phyloP scores from a whole-genome alignment of 2,329 filamentous ascomycete species.

The Aureobasidium namibiae region DNA sequence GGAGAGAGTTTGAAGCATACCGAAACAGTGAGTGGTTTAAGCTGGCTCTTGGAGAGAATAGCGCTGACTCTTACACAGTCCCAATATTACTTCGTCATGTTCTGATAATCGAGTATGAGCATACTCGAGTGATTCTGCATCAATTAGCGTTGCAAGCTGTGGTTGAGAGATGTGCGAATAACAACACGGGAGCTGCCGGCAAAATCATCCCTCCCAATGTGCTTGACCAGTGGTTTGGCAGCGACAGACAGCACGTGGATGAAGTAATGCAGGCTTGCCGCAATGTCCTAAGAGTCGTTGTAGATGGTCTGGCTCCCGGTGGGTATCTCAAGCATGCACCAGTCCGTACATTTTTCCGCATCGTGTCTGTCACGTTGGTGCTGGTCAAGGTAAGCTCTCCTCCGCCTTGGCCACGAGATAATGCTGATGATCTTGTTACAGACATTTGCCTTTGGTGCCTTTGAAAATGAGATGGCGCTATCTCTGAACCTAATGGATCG shows the following conservation, averaged over 20 bases:
- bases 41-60: slow-evolving; percentile 24
- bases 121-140: slow-evolving; percentile 89
- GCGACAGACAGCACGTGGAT: slow-evolving; percentile 54
- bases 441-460: slow-evolving; percentile 73
- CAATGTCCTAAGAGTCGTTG: slow-evolving; percentile 67
- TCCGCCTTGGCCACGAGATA: no score
- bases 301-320: slow-evolving; percentile 64
- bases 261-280: slow-evolving; percentile 71
- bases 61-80: slow-evolving; percentile 30
- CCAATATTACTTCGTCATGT: slow-evolving; percentile 60
- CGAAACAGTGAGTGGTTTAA: slow-evolving; percentile 33
- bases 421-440: no score
- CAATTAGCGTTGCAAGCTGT: slow-evolving; percentile 90
- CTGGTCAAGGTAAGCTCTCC: slow-evolving; percentile 54
- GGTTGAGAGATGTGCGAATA: slow-evolving; percentile 77
- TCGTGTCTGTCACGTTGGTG: slow-evolving; percentile 79
- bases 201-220: slow-evolving; percentile 39
- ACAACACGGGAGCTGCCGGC: slow-evolving; percentile 26
- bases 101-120: slow-evolving; percentile 89
- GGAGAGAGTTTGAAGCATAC: slow-evolving; percentile 71
- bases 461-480: slow-evolving; percentile 67
- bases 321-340: slow-evolving; percentile 76
- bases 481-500: slow-evolving; percentile 68
- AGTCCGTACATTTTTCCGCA: slow-evolving; percentile 77
- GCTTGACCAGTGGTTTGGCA: slow-evolving; percentile 44